phyloP scores from a whole-genome alignment of 2,329 filamentous ascomycete genomes.

The Alternaria ventricosa region DNA sequence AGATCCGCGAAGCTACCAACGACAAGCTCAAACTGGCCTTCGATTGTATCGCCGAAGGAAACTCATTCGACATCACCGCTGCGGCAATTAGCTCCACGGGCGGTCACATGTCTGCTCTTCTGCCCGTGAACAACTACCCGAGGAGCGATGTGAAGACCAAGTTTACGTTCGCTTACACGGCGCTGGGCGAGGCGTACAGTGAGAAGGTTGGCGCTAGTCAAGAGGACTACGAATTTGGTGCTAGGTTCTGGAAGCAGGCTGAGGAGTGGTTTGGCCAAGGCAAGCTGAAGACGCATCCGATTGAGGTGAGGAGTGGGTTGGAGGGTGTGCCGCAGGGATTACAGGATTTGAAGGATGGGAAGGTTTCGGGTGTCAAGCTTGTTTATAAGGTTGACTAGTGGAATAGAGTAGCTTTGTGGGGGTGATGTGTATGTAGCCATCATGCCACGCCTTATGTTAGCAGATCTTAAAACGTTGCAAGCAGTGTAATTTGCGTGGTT shows the following conservation, averaged over 20 bases:
- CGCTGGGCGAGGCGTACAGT: slow-evolving; percentile 49
- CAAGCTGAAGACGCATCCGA: slow-evolving; percentile 43
- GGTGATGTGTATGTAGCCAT: background rate
- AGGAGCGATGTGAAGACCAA: slow-evolving; percentile 54
- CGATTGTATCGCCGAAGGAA: slow-evolving; percentile 54
- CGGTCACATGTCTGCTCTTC: slow-evolving; percentile 25
- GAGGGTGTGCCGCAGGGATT: slow-evolving; percentile 41
- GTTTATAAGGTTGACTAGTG: slow-evolving; percentile 32
- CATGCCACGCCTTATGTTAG: background rate
- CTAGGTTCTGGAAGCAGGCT: slow-evolving; percentile 32
- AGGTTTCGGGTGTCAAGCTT: slow-evolving; percentile 45
- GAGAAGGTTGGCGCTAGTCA: slow-evolving; percentile 37
- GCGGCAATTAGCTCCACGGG: slow-evolving; percentile 32
- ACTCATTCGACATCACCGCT: slow-evolving; percentile 23
- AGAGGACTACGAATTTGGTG: slow-evolving; percentile 38
- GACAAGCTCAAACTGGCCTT: slow-evolving; percentile 55
- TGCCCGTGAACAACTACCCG: slow-evolving; percentile 42
- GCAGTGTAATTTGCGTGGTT: background rate
- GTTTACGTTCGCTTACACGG: slow-evolving; percentile 53
- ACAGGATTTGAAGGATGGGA: slow-evolving; percentile 40
- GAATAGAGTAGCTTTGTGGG: background rate
- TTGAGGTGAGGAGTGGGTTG: slow-evolving; percentile 36
- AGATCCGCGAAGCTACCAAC: slow-evolving; percentile 56
- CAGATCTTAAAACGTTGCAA: background rate
- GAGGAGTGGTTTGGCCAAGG: slow-evolving; percentile 35